Conservation (phyloP, 129 eudicot genomes). For the Artemisia argyi region DNA sequence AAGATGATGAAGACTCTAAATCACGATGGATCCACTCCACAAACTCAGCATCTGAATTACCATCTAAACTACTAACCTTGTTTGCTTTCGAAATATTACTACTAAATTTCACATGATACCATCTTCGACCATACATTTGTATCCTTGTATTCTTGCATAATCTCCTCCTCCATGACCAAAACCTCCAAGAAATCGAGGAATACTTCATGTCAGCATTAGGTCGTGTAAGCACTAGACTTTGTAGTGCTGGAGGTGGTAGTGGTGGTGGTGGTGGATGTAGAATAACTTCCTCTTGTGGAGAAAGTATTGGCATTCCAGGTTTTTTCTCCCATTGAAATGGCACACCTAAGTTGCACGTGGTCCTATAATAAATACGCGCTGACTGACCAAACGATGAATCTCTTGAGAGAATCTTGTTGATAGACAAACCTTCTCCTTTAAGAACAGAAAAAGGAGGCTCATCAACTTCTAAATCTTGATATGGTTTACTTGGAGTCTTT, state of each 20-base stretch:
- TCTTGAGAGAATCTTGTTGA: constrained; percentile 49
- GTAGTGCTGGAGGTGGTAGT: constrained; percentile 44
- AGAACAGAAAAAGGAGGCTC: constrained; percentile 35
- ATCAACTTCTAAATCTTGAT: constrained; percentile 24
- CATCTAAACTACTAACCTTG: constrained; percentile 31
- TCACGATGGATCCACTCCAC: constrained; percentile 28
- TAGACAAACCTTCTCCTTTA: constrained; percentile 35
- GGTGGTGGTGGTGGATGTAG: constrained; percentile 50
- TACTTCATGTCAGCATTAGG: constrained; percentile 31
- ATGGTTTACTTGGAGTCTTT: constrained; percentile 23
- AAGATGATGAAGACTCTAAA: constrained; percentile 23
- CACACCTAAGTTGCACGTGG: constrained; percentile 45
- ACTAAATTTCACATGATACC: constrained; percentile 13
- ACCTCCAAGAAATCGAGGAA: constrained; percentile 19
- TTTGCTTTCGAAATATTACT: constrained; percentile 15
- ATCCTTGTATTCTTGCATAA: constrained; percentile 33
- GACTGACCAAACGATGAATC: constrained; percentile 54
- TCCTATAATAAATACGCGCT: constrained; percentile 48
- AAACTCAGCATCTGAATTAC: constrained; percentile 28
- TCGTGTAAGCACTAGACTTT: constrained; percentile 44
- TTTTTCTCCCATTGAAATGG: constrained; percentile 79
- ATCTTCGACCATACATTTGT: constrained; percentile 12
- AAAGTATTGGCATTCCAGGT: constrained; percentile 68
- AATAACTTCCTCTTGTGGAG: constrained; percentile 37
- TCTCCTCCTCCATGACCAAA: constrained; percentile 47